These are phyloP conservation scores for Primulina huaijiensis DNA, from an alignment of 257 asterid species.

Conservation along the genomic window DNA sequence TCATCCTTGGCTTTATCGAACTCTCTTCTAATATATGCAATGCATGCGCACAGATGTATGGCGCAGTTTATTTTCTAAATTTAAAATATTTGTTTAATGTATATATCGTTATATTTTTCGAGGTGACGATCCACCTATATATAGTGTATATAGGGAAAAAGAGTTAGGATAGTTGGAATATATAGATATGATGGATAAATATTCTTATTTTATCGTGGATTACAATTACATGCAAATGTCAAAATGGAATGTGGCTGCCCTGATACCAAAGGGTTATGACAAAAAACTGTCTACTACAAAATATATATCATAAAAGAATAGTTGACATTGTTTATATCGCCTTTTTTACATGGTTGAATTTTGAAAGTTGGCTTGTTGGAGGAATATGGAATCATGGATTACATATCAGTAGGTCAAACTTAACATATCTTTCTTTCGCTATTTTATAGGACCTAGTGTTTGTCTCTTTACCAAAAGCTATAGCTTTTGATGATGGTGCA, in stretches of 20 bases:
- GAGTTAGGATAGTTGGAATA: background rate
- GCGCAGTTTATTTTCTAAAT: no score
- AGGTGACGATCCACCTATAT: no score
- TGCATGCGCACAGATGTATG: background rate
- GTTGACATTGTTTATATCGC: constrained; percentile 13
- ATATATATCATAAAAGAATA: background rate
- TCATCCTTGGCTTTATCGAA: constrained; percentile 24
- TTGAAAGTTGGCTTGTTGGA: background rate
- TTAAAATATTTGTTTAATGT: no score
- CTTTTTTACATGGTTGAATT: background rate
- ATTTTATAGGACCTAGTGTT: no score
- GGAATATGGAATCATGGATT: constrained; percentile 7
- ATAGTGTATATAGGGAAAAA: background rate
- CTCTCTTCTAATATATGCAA: constrained; percentile 22
- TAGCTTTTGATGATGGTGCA: no score
- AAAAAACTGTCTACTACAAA: background rate
- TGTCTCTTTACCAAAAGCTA: no score
- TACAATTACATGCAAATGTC: background rate
- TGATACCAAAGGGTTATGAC: constrained; percentile 2
- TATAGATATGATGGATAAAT: background rate
- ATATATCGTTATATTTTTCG: background rate
- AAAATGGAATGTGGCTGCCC: background rate
- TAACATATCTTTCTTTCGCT: no score
- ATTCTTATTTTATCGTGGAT: background rate
- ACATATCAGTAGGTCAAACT: no score